phyloP scores from a whole-genome alignment of 2,329 filamentous ascomycete species.

The Cladosporium sp. region DNA sequence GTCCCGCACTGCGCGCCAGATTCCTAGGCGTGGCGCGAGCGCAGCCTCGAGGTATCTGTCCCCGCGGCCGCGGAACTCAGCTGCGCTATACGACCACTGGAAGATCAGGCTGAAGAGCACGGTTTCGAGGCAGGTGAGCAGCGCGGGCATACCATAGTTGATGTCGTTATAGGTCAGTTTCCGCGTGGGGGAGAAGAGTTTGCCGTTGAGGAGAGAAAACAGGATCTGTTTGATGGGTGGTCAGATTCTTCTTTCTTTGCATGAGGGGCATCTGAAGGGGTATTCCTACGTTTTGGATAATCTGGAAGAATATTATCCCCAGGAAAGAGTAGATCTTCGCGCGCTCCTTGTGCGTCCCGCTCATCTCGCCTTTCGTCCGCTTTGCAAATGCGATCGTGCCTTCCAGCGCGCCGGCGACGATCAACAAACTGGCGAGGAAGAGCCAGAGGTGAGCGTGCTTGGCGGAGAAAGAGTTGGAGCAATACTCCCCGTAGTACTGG shows the following conservation, averaged over 20 bases:
- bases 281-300: conserved; percentile 14
- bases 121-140: conserved; percentile 16
- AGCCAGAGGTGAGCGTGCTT: conserved; percentile 18
- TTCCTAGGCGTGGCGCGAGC: conserved; percentile 12
- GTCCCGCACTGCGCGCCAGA: conserved; percentile 14
- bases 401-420: conserved; percentile 15
- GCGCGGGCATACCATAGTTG: conserved; percentile 17
- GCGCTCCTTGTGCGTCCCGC: conserved; percentile 9
- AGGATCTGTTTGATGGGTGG: conserved; percentile 9
- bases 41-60: conserved; percentile 11
- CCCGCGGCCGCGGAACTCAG: conserved; percentile 13
- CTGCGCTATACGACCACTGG: conserved; percentile 16
- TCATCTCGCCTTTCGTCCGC: conserved; percentile 13
- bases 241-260: neutral
- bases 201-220: conserved; percentile 18
- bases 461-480: conserved; percentile 17
- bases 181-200: conserved; percentile 15
- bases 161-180: conserved; percentile 18
- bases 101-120: conserved; percentile 16
- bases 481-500: conserved; percentile 17
- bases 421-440: conserved; percentile 10
- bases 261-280: neutral
- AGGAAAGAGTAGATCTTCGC: conserved; percentile 16
- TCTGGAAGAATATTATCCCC: conserved; percentile 16
- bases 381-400: conserved; percentile 14